Percentiles rank a stretch among this genome's conserved stretches.
phyloP scores from a whole-genome alignment of 73 alveolate species.

The Durusdinium trenchii region DNA sequence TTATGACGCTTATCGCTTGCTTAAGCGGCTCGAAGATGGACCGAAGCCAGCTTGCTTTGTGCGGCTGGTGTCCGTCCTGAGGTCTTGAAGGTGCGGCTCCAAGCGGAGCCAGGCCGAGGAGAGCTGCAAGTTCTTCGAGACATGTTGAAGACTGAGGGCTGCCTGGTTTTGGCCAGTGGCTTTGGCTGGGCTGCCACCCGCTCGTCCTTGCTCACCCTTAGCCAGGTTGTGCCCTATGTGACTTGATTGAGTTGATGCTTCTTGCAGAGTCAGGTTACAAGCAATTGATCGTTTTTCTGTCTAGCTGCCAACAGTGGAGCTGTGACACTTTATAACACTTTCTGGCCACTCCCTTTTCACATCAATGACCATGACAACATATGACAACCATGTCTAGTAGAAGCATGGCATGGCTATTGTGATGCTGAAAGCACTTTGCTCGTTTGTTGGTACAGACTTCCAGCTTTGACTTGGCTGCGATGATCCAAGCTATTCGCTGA shows the following conservation, averaged over 20 bases:
- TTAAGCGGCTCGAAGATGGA: not conserved
- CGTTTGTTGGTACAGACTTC: not conserved
- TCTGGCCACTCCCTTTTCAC: too few relatives aligned
- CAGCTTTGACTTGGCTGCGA: not conserved
- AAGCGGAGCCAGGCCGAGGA: constrained; percentile 61
- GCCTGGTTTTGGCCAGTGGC: constrained; percentile 51
- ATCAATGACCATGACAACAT: too few relatives aligned
- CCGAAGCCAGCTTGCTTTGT: not conserved
- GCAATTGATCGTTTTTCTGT: too few relatives aligned
- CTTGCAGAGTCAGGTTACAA: too few relatives aligned
- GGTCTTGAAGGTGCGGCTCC: constrained; percentile 90
- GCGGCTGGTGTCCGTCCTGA: not conserved
- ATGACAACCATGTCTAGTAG: too few relatives aligned
- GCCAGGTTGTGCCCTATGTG: constrained; percentile 86
- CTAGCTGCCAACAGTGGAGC: too few relatives aligned
- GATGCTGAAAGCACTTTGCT: not conserved
- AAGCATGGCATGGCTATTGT: not conserved
- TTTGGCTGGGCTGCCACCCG: constrained; percentile 93
- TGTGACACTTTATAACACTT: too few relatives aligned
- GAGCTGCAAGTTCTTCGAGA: constrained; percentile 62
- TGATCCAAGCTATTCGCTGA: not conserved
- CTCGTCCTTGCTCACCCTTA: constrained; percentile 56
- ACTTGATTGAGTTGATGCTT: not conserved
- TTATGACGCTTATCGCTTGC: not conserved
- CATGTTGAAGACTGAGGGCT: constrained; percentile 41